Percentiles rank a stretch among this genome's conserved stretches.
Evolutionary conservation across 1,284 basidiomycete genomes (phyloP).

Genomic region (Microbotryomycetes sp.): DNA sequence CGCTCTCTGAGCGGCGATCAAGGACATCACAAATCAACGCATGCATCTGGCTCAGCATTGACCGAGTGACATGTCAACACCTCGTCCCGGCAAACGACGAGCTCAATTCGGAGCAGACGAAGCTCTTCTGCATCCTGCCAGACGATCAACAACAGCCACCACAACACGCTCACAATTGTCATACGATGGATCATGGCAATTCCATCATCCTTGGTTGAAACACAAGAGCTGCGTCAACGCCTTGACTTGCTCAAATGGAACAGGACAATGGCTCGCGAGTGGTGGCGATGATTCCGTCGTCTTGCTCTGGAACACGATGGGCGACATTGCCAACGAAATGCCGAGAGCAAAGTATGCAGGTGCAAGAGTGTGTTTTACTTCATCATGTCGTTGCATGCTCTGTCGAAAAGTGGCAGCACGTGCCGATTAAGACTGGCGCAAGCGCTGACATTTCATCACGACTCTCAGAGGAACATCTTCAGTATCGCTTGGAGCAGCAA

Average conservation of each 20-base stretch:
- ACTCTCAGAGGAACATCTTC: slow-evolving; percentile 58
- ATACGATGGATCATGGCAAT: not conserved
- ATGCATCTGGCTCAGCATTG: no score
- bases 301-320: slow-evolving; percentile 11
- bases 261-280: slow-evolving; percentile 63
- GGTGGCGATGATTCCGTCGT: slow-evolving; percentile 61
- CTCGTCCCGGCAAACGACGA: not conserved
- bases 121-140: not conserved
- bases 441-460: no score
- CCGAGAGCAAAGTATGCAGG: slow-evolving; percentile 60
- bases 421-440: no score
- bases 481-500: slow-evolving; percentile 59
- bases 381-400: slow-evolving; percentile 40
- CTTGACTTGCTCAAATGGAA: slow-evolving; percentile 56
- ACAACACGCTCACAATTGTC: not conserved
- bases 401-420: no score
- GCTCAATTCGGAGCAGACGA: not conserved
- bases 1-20: no score
- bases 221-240: slow-evolving; percentile 68
- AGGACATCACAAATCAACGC: no score
- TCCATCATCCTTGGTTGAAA: not conserved
- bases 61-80: not conserved
- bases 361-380: slow-evolving; percentile 55
- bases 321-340: slow-evolving; percentile 43
- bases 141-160: not conserved